Evolutionary conservation across 2,329 filamentous ascomycete genomes (phyloP).

Genomic region (Coniosporium tulheliwenetii): DNA sequence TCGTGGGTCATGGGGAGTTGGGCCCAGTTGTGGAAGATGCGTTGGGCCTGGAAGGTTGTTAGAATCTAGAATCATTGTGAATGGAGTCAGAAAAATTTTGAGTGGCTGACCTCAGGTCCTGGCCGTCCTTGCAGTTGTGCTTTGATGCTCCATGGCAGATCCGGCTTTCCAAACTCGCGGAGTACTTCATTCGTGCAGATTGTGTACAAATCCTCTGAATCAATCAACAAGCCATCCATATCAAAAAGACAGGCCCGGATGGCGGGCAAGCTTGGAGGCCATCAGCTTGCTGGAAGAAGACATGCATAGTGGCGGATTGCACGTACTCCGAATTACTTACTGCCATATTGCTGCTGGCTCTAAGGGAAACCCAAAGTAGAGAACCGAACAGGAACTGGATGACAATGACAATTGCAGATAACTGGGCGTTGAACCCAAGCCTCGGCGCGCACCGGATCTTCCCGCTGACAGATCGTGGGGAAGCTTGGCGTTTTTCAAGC

Average conservation of each 20-base stretch:
- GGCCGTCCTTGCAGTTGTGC: conserved; percentile 65
- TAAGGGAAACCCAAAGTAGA: no score
- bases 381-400: no score
- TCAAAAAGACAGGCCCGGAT: conserved; percentile 91
- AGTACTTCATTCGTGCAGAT: conserved; percentile 70
- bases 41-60: conserved; percentile 27
- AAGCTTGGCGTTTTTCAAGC: no score
- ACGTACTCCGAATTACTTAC: not conserved
- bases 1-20: conserved; percentile 60
- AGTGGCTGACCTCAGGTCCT: conserved; percentile 29
- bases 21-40: conserved; percentile 67
- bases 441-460: no score
- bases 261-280: conserved; percentile 47
- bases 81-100: not conserved
- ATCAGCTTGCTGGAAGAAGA: conserved; percentile 1
- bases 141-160: conserved; percentile 87
- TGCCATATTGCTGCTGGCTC: not conserved
- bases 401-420: no score
- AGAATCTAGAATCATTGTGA: not conserved
- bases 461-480: no score
- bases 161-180: conserved; percentile 53
- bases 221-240: conserved; percentile 93
- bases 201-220: conserved; percentile 86
- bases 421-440: no score
- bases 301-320: not conserved